Evolutionary conservation across 106 monocot genomes (phyloP).

Genomic region (Phalaenopsis equestris): DNA sequence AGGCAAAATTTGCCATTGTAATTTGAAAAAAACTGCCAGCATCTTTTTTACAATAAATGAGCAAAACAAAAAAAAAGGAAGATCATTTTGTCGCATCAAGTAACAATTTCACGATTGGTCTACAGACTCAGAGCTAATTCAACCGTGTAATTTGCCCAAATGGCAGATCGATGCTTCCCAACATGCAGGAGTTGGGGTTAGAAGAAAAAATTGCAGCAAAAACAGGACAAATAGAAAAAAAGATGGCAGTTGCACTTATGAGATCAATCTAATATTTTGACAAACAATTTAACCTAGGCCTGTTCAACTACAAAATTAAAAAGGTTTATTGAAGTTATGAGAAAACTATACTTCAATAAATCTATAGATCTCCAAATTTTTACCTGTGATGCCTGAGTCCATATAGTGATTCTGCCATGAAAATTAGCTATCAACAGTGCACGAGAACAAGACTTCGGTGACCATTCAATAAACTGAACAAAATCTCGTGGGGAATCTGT

Average conservation of each 20-base stretch:
- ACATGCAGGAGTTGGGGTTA: not conserved
- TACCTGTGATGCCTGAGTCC: conserved; percentile 93
- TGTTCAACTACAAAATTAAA: not conserved
- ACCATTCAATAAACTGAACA: conserved; percentile 99
- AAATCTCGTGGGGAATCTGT: conserved; percentile 99
- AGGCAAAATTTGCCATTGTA: not conserved
- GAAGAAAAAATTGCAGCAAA: not conserved
- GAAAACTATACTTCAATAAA: not conserved
- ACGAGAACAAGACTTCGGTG: conserved; percentile 88
- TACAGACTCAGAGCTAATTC: not conserved
- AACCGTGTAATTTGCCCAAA: not conserved
- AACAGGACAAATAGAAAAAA: not conserved
- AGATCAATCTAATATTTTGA: not conserved
- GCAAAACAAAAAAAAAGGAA: not conserved
- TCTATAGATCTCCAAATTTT: not conserved
- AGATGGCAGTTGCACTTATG: not conserved
- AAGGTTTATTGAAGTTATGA: not conserved
- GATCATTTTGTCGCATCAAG: not conserved
- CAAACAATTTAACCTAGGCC: not conserved
- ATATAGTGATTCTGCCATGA: conserved; percentile 89
- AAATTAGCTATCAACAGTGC: conserved; percentile 91
- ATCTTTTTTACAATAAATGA: not conserved
- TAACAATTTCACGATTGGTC: not conserved
- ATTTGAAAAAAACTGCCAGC: not conserved
- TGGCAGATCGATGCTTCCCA: not conserved